Percentiles rank a stretch among this genome's conserved stretches.
Conservation (phyloP, 495 filamentous ascomycete genomes). For the Penicillium argentinense region DNA sequence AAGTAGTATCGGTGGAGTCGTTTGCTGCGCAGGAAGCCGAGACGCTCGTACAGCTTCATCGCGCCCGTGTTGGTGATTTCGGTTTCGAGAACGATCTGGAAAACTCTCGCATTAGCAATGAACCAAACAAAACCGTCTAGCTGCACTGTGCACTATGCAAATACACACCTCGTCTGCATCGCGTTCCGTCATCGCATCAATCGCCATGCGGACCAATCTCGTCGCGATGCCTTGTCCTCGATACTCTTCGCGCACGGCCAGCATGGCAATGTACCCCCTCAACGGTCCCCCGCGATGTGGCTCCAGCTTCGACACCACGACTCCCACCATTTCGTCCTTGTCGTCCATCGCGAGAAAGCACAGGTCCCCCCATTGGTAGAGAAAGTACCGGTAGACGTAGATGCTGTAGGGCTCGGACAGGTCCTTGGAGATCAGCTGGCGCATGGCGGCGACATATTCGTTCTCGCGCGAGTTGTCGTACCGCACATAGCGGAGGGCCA, state of each 20-base stretch:
- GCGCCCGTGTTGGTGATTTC: constrained; percentile 92
- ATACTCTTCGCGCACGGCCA: constrained; percentile 77
- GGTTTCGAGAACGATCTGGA: constrained; percentile 88
- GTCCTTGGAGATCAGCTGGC: constrained; percentile 92
- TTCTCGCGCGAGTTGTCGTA: constrained; percentile 79
- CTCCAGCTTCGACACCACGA: constrained; percentile 96
- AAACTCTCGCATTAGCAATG: too few species aligned
- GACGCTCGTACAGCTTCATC: constrained; percentile 88
- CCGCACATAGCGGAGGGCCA: constrained; percentile 72
- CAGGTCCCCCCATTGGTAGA: constrained; percentile 96
- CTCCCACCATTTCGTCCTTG: constrained; percentile 64
- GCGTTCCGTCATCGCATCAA: constrained; percentile 83
- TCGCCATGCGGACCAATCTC: constrained; percentile 80
- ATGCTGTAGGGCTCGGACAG: constrained; percentile 99
- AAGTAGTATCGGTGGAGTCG: constrained; percentile 93
- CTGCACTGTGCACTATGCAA: too few species aligned
- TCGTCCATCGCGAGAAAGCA: constrained; percentile 86
- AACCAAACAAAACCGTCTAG: too few species aligned
- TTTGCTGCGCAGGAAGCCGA: constrained; percentile 93
- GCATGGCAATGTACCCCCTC: constrained; percentile 98
- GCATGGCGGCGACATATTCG: constrained; percentile 80
- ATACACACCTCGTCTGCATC: constrained; percentile 78
- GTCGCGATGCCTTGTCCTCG: constrained; percentile 91
- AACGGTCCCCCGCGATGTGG: constrained; percentile 76
- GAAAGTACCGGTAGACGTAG: constrained; percentile 98